Conservation (phyloP, 805 yeast genomes). For the Brettanomyces naardenensis region DNA sequence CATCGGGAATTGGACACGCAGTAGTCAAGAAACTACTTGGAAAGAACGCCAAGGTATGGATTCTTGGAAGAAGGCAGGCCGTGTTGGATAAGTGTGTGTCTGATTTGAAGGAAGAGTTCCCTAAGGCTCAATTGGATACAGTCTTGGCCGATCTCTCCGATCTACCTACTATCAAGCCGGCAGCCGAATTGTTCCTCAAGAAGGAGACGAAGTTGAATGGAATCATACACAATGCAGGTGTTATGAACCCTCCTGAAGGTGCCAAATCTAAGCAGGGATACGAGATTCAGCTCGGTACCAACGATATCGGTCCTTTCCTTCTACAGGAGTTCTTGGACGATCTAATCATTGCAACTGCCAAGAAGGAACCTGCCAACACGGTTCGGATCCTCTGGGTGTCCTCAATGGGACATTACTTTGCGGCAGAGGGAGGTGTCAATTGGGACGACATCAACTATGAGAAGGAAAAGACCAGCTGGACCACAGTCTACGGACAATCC, state of each 20-base stretch:
- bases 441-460: neutral
- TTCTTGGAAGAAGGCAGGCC: slow-evolving; percentile 3
- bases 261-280: slow-evolving; percentile 34
- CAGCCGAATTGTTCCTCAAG: slow-evolving; percentile 6
- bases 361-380: slow-evolving; percentile 5
- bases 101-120: slow-evolving; percentile 28
- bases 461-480: neutral
- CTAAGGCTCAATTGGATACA: slow-evolving; percentile 25
- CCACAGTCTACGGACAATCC: neutral
- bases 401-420: slow-evolving; percentile 28
- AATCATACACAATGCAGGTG: slow-evolving; percentile 26
- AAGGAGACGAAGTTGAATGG: slow-evolving; percentile 23
- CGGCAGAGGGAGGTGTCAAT: slow-evolving; percentile 10
- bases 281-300: slow-evolving; percentile 39
- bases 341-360: slow-evolving; percentile 27
- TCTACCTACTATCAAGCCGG: slow-evolving; percentile 32
- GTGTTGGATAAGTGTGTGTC: slow-evolving; percentile 24
- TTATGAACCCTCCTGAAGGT: slow-evolving; percentile 32
- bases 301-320: slow-evolving; percentile 27
- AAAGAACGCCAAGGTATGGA: neutral
- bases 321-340: slow-evolving; percentile 26
- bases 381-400: slow-evolving; percentile 38
- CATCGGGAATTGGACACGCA: neutral
- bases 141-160: slow-evolving; percentile 33
- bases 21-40: neutral